Evolutionary conservation across 1,139 yeast species (phyloP).

Genomic region (Wickerhamiella pararugosa): DNA sequence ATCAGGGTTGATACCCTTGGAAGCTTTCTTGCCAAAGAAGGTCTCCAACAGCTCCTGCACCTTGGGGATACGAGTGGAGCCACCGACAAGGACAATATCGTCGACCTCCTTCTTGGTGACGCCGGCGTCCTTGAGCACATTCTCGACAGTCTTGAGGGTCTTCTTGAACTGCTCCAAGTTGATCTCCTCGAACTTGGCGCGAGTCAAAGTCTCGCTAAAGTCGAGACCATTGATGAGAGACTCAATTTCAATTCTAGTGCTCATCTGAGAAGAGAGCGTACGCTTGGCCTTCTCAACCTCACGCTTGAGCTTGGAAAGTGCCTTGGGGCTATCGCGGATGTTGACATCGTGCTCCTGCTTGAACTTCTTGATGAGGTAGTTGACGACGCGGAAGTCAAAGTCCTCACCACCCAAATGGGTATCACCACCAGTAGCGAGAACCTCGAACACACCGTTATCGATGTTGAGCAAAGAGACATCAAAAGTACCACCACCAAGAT

Average conservation of each 20-base stretch:
- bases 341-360: constrained; percentile 93
- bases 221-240: constrained; percentile 93
- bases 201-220: constrained; percentile 90
- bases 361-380: constrained; percentile 89
- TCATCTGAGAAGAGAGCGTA: constrained; percentile 92
- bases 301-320: constrained; percentile 95
- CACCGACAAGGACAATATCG: constrained; percentile 98
- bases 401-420: constrained; percentile 99
- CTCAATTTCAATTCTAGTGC: constrained; percentile 94
- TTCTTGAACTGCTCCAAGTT: constrained; percentile 92
- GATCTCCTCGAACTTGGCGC: constrained; percentile 98
- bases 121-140: constrained; percentile 93
- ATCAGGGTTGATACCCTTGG: constrained; percentile 96
- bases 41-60: constrained; percentile 94
- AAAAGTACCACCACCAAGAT: constrained; percentile 98
- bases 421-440: constrained; percentile 99
- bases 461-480: constrained; percentile 94
- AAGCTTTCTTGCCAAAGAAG: constrained; percentile 95
- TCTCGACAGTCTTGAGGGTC: constrained; percentile 94
- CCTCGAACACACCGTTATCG: constrained; percentile 98
- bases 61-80: constrained; percentile 99
- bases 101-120: constrained; percentile 75
- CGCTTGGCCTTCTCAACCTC: constrained; percentile 99
- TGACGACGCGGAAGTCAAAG: constrained; percentile 92
- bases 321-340: constrained; percentile 84